These are phyloP conservation scores for Alnus rubra DNA, from an alignment of 306 rosid species.

Conservation along the genomic window DNA sequence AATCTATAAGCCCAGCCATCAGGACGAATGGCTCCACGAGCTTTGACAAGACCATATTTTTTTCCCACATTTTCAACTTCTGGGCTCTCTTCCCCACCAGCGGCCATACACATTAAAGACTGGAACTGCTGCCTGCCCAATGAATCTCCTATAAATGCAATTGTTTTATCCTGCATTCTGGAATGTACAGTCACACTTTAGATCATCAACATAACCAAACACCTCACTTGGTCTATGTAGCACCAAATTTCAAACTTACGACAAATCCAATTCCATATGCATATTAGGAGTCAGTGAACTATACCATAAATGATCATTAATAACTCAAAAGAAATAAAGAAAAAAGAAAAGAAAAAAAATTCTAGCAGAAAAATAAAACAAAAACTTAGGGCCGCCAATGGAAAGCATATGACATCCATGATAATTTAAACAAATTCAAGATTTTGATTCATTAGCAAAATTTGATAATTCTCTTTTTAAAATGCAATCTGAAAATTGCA, in stretches of 20 bases:
- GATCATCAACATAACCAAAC: conserved; percentile 13
- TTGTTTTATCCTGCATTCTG: conserved; percentile 92
- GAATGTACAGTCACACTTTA: conserved; percentile 40
- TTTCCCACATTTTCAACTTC: conserved; percentile 70
- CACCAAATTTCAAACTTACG: background rate
- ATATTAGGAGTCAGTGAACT: background rate
- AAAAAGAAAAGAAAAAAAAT: background rate
- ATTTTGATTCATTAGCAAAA: background rate
- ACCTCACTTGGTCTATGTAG: background rate
- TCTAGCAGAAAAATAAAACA: background rate
- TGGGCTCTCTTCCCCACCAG: conserved; percentile 69
- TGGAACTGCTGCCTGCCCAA: conserved; percentile 92
- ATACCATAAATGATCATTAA: background rate
- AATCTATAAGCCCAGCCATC: conserved; percentile 96
- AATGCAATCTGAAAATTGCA: conserved; percentile 5
- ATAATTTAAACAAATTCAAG: background rate
- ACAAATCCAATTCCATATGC: background rate
- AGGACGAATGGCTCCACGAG: conserved; percentile 81
- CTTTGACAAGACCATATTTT: conserved; percentile 74
- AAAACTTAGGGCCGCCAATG: background rate
- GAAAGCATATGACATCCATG: background rate
- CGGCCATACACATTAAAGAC: conserved; percentile 91
- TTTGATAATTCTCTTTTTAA: background rate
- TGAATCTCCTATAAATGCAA: conserved; percentile 88
- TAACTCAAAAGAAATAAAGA: background rate